phyloP scores from a whole-genome alignment of 768 basidiomycete species.

The Leccinum disarticulatum region DNA sequence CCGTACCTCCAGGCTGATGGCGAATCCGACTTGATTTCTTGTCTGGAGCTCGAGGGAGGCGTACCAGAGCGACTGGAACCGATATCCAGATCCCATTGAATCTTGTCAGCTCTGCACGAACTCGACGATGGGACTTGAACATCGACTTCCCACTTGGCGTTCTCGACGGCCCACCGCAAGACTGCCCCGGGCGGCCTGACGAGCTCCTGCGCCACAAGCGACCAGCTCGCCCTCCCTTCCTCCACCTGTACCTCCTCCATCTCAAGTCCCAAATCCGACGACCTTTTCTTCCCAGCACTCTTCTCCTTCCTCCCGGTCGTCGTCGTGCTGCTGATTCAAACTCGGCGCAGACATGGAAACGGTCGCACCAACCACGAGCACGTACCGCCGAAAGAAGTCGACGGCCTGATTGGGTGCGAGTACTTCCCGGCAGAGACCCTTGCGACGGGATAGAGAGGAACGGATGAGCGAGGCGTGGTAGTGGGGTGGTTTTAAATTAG shows the following conservation, averaged over 20 bases:
- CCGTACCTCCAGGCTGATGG: no score
- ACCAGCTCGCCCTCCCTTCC: conserved; percentile 23
- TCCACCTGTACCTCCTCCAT: conserved; percentile 25
- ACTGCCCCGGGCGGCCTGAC: conserved; percentile 20
- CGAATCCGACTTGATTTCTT: no score
- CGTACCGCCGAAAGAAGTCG: conserved; percentile 29
- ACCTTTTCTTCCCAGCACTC: not conserved
- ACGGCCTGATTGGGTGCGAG: conserved; percentile 19
- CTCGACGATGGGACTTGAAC: no score
- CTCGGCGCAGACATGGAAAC: not conserved
- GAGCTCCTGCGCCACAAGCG: conserved; percentile 17
- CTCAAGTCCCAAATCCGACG: conserved; percentile 7
- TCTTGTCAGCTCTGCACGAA: no score
- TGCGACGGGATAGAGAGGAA: conserved; percentile 24
- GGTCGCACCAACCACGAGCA: conserved; percentile 2
- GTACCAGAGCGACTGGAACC: no score
- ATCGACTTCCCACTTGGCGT: no score
- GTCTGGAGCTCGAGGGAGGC: no score
- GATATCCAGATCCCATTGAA: no score
- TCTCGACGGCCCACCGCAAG: not conserved
- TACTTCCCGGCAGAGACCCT: conserved; percentile 24
- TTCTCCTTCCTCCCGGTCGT: not conserved
- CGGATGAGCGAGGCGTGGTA: conserved; percentile 31
- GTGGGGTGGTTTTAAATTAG: conserved; percentile 25
- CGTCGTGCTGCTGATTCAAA: not conserved